Percentiles rank a stretch among this genome's conserved stretches.
Conservation (phyloP, 371 early-diverging fungal species). For the Mortierella sp. region DNA sequence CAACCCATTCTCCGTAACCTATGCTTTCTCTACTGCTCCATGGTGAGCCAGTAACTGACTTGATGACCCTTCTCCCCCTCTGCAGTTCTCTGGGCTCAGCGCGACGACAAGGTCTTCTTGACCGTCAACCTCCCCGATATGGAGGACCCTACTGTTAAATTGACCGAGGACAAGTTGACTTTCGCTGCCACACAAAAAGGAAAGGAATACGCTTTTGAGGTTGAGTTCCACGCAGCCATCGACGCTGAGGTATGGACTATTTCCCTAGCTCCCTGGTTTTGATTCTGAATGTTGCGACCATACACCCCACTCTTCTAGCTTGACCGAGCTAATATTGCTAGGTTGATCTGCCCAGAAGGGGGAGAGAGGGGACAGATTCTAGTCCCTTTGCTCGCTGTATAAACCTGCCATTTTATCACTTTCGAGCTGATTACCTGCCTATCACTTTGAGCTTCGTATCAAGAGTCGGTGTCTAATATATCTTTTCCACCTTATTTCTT, state of each 20-base stretch:
- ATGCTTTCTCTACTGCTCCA: too few species aligned
- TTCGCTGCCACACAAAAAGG: constrained; percentile 71
- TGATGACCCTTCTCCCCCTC: constrained; percentile 55
- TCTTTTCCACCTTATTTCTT: background rate
- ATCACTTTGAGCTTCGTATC: background rate
- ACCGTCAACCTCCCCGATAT: constrained; percentile 88
- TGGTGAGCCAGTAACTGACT: too few species aligned
- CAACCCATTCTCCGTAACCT: too few species aligned
- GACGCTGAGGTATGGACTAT: constrained; percentile 71
- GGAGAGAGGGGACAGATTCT: too few species aligned
- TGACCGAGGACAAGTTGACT: constrained; percentile 68
- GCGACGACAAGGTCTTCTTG: constrained; percentile 81
- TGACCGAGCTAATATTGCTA: too few species aligned
- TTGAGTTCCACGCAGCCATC: constrained; percentile 80
- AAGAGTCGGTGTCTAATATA: background rate
- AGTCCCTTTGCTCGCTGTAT: too few species aligned
- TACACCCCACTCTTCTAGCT: too few species aligned
- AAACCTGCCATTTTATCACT: too few species aligned
- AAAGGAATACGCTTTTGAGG: constrained; percentile 76
- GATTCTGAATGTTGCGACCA: too few species aligned
- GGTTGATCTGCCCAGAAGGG: too few species aligned
- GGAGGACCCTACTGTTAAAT: constrained; percentile 63
- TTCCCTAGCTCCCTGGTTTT: too few species aligned
- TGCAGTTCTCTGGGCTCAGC: constrained; percentile 95
- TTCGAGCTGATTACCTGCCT: background rate